Percentiles rank a stretch among this genome's conserved stretches.
phyloP scores from a whole-genome alignment of 2,329 filamentous ascomycete species.

The Cryphonectria parasitica region DNA sequence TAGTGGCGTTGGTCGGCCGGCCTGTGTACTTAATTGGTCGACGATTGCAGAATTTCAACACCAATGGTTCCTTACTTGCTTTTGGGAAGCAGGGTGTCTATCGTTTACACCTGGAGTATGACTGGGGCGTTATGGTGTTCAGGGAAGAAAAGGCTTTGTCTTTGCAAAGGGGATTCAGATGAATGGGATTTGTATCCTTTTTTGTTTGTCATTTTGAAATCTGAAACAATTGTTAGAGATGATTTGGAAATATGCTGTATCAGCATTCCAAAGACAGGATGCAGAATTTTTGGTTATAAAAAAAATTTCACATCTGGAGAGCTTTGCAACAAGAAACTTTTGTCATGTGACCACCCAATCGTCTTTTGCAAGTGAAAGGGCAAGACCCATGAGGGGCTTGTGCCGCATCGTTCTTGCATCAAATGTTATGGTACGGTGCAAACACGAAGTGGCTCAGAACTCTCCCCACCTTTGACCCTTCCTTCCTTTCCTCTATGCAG shows the following conservation, averaged over 20 bases:
- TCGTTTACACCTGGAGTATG: not conserved
- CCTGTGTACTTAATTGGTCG: not conserved
- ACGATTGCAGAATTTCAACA: not conserved
- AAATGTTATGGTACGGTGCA: too few relatives aligned
- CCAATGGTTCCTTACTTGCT: not conserved
- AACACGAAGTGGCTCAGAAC: too few relatives aligned
- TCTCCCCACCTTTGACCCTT: too few relatives aligned
- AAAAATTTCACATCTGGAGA: not conserved
- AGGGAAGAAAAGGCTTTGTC: not conserved
- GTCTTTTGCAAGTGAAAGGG: not conserved
- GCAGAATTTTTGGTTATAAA: not conserved
- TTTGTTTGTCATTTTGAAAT: not conserved
- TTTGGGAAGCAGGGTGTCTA: not conserved
- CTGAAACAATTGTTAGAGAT: not conserved
- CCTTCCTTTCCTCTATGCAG: not conserved
- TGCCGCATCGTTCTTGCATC: not conserved
- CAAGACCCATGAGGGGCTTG: not conserved
- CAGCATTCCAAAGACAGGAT: too few relatives aligned
- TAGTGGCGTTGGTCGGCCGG: not conserved
- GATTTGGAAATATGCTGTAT: not conserved
- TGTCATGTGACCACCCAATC: not conserved
- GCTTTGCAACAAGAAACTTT: not conserved
- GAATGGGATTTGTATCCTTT: not conserved
- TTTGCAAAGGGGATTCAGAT: too few relatives aligned
- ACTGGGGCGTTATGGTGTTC: not conserved